Percentiles rank a stretch among this genome's conserved stretches.
phyloP scores from a whole-genome alignment of 768 basidiomycete genomes.

The Tylopilus vinaceipallidus region DNA sequence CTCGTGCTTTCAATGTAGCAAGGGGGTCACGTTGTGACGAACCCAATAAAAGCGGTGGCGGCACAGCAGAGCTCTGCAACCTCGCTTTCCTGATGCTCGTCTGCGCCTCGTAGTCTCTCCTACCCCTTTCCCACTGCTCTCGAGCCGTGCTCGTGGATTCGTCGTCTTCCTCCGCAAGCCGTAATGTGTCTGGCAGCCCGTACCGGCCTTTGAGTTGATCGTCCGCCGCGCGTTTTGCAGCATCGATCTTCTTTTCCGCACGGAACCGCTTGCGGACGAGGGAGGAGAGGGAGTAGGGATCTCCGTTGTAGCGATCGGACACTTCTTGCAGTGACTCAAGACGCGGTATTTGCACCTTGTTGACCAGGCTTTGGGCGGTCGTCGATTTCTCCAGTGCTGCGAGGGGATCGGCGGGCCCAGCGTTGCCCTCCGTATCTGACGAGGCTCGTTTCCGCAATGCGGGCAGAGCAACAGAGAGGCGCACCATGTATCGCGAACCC shows the following conservation, averaged over 20 bases:
- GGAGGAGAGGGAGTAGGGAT: constrained; percentile 81
- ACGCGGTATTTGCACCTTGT: constrained; percentile 74
- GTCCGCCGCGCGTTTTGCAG: constrained; percentile 66
- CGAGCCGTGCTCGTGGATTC: constrained; percentile 58
- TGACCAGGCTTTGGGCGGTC: constrained; percentile 67
- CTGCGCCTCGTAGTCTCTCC: constrained; percentile 43
- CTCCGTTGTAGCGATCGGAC: constrained; percentile 76
- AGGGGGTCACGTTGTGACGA: constrained; percentile 32
- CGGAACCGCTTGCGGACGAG: constrained; percentile 81
- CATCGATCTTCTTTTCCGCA: constrained; percentile 78
- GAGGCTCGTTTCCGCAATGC: too few species aligned
- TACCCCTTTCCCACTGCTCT: constrained; percentile 56
- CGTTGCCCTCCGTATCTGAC: constrained; percentile 62
- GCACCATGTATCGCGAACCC: constrained; percentile 86
- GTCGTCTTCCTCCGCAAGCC: constrained; percentile 65
- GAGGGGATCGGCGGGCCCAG: constrained; percentile 75
- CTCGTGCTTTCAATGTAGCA: constrained; percentile 49
- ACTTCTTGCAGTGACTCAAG: constrained; percentile 75
- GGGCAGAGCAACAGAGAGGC: too few species aligned
- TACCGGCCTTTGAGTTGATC: constrained; percentile 71
- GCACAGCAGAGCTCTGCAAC: constrained; percentile 30
- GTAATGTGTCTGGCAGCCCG: constrained; percentile 69
- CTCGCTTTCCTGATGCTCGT: constrained; percentile 51
- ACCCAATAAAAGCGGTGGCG: constrained; percentile 21
- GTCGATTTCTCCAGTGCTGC: constrained; percentile 88